Base-by-base conservation (phyloP, 805 yeast genomes). In the Saccharomycopsis fermentans region DNA sequence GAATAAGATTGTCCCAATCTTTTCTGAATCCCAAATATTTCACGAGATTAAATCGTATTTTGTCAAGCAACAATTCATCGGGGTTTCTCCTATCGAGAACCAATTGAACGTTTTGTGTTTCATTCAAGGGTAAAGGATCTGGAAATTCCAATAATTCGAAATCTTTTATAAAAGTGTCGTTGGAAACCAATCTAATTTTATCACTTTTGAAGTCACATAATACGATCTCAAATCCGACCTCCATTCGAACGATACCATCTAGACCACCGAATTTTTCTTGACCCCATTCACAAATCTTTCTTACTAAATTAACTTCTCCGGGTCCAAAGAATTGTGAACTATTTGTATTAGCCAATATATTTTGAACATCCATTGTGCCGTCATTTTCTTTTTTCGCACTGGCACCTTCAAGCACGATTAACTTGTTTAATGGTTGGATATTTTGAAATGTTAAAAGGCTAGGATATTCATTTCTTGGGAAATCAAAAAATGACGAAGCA, bases 331-430 rank as follows among this genome's bases (percentile, higher is more conserved):
- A 57, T 4, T 50, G 9, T 26, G 63, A 62, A 3, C 65, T 68
- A 37, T 70, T 69, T 48, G 62, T 54, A 63, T 74, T 66, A 21
- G 82, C 71, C 2, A 77, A 64, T 54, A 80, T 58, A 52, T 68
- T 68, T 63, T 81, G 84, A 1, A 81, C 75, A 65, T 83, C 88
- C 86, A 81, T 81, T 64, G 80, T 83, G 4, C 87, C 87, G 1
- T 81, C 74, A 1, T 57, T 43, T 0, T 76, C 70, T 66, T 82
- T 83, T 0, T 86, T 81, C n/a, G 86, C 88, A 32, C 86, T 81
- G 0, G 87, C 86, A 5, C 88, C 88, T 61, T 83, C 87, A n/a
- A 83, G 66, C 55, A 76, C 74, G 4, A 83, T 70, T 34, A 83
- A 65, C 62, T 73, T 77, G 61, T 73, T 74, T 55, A 83, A 66